A percentile compares a stretch with the other conserved stretches of the same genome.
Evolutionary conservation across 768 basidiomycete species (phyloP).

Genomic region (Collybia sordida): DNA sequence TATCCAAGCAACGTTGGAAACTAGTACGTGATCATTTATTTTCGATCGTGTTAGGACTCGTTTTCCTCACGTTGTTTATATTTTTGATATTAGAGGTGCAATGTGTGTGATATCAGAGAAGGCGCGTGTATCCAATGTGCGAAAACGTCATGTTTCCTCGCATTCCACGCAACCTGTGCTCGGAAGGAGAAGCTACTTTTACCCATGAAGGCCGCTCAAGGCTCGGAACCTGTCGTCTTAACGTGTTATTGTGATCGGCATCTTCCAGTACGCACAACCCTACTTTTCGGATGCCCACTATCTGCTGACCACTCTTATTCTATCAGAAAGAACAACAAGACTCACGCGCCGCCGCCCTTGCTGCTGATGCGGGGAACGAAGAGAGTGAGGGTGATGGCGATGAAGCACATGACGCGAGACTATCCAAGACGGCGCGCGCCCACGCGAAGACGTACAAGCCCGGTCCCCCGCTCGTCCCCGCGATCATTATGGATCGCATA

Average conservation of each 20-base stretch:
- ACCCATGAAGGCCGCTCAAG: constrained; percentile 84
- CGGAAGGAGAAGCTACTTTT: constrained; percentile 80
- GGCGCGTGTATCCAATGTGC: constrained; percentile 98
- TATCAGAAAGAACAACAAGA: constrained; percentile 70
- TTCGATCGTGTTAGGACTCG: neutral
- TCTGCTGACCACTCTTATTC: neutral
- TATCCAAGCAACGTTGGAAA: constrained; percentile 92
- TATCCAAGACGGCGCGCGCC: constrained; percentile 82
- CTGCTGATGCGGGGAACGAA: constrained; percentile 45
- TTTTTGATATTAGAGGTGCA: constrained; percentile 39
- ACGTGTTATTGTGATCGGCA: constrained; percentile 90
- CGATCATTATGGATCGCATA: constrained; percentile 79
- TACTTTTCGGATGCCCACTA: neutral
- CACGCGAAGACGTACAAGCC: constrained; percentile 91
- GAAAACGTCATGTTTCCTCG: constrained; percentile 85
- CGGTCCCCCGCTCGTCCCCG: constrained; percentile 90
- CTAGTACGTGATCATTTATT: constrained; percentile 54
- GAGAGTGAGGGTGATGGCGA: constrained; percentile 35
- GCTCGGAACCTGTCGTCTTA: constrained; percentile 69
- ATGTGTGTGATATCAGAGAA: constrained; percentile 41
- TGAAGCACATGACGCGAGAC: constrained; percentile 19
- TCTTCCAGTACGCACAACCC: constrained; percentile 63
- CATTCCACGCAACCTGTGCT: constrained; percentile 95
- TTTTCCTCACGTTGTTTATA: neutral
- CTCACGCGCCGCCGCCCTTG: constrained; percentile 52